phyloP scores from a whole-genome alignment of 1,284 basidiomycete genomes.

The Trametes hirsuta region DNA sequence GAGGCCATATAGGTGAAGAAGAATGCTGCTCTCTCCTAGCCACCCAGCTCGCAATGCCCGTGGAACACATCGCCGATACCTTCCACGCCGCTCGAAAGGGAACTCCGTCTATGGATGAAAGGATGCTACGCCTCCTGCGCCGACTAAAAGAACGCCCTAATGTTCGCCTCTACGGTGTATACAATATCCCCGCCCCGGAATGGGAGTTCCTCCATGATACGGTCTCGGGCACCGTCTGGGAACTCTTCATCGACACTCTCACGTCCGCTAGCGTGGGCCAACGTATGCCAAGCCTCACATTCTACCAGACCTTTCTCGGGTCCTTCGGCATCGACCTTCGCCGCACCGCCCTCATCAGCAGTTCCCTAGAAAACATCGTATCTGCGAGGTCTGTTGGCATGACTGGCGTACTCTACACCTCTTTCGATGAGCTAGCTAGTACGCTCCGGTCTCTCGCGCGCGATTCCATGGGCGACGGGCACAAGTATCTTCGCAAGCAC shows the following conservation, averaged over 20 bases:
- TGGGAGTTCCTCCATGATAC: constrained; percentile 46
- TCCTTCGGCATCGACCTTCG: constrained; percentile 45
- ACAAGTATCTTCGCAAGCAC: constrained; percentile 43
- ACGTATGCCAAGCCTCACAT: constrained; percentile 56
- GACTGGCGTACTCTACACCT: constrained; percentile 53
- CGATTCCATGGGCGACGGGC: constrained; percentile 47
- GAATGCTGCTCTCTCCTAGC: constrained; percentile 46
- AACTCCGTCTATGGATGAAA: constrained; percentile 43
- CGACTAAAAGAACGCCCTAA: constrained; percentile 43
- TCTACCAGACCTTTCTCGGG: constrained; percentile 52
- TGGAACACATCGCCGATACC: constrained; percentile 42
- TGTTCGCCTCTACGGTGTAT: constrained; percentile 53
- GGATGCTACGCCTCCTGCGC: constrained; percentile 47
- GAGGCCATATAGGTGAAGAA: constrained; percentile 43
- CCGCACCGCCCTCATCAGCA: constrained; percentile 56
- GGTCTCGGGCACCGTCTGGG: constrained; percentile 48
- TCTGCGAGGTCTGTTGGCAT: constrained; percentile 57
- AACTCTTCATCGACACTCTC: constrained; percentile 53
- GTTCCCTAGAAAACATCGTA: constrained; percentile 58
- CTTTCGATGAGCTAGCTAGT: constrained; percentile 40
- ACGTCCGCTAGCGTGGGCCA: constrained; percentile 50
- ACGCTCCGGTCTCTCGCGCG: constrained; percentile 47
- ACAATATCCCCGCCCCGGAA: constrained; percentile 56
- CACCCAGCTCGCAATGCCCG: constrained; percentile 41
- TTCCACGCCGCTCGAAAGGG: constrained; percentile 45